Evolutionary conservation across 306 rosid species (phyloP).

Genomic region (Lablab purpureus): DNA sequence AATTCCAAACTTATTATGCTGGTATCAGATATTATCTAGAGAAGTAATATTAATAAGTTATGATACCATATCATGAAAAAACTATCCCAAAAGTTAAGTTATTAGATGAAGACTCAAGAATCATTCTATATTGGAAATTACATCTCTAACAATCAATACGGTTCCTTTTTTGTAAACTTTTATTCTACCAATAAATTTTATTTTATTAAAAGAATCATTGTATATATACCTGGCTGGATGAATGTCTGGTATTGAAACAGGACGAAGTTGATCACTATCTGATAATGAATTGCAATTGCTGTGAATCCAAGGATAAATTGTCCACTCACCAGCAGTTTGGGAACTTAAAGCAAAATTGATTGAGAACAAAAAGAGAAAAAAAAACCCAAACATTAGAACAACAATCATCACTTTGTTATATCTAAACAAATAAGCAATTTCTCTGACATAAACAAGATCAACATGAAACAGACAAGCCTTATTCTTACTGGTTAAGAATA

Average conservation of each 20-base stretch:
- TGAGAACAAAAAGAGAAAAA: constrained; percentile 21
- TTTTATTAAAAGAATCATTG: constrained; percentile 13
- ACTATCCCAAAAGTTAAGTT: background rate
- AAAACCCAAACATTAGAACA: constrained; percentile 23
- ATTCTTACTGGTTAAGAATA: constrained; percentile 92
- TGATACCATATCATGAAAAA: background rate
- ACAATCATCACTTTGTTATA: constrained; percentile 15
- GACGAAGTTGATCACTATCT: constrained; percentile 86
- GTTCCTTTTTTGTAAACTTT: constrained; percentile 1
- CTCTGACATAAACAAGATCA: constrained; percentile 34
- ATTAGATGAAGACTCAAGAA: background rate
- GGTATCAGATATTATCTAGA: too few species aligned
- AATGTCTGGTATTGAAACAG: constrained; percentile 88
- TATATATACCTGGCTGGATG: constrained; percentile 93
- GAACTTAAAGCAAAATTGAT: constrained; percentile 60
- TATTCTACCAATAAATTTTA: background rate
- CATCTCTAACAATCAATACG: background rate
- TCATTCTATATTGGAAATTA: background rate
- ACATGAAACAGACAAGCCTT: constrained; percentile 18
- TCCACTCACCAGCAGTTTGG: constrained; percentile 80
- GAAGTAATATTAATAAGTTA: background rate
- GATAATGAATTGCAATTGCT: constrained; percentile 90
- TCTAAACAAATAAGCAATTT: constrained; percentile 14
- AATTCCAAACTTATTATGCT: too few species aligned
- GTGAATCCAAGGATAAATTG: constrained; percentile 93